Conservation (phyloP, 495 filamentous ascomycete species). For the Neurospora tetraspora region DNA sequence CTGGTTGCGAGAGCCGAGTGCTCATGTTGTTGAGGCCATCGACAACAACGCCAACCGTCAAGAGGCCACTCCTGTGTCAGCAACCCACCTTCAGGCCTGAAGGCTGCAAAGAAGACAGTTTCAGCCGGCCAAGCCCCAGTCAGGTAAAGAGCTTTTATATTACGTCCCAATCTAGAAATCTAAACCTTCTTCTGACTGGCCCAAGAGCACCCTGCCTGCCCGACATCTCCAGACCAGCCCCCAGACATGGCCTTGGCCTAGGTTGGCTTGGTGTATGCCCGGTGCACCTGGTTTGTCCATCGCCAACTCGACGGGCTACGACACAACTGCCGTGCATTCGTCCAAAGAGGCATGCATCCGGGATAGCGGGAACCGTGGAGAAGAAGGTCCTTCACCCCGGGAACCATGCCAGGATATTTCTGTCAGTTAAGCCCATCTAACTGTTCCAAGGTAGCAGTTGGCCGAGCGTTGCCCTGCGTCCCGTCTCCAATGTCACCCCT, state of each 20-base stretch:
- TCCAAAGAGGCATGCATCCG: constrained; percentile 10
- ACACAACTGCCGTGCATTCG: constrained; percentile 22
- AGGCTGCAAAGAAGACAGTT: background rate
- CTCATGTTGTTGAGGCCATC: constrained; percentile 37
- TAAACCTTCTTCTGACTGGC: constrained; percentile 6
- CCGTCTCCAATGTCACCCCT: background rate
- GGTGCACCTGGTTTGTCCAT: constrained; percentile 17
- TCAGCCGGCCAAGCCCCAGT: constrained; percentile 18
- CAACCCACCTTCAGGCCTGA: constrained; percentile 4
- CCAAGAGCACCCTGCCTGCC: constrained; percentile 8
- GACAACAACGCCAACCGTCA: constrained; percentile 49
- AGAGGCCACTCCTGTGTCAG: constrained; percentile 11
- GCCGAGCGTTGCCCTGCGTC: background rate
- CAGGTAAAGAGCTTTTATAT: constrained; percentile 20
- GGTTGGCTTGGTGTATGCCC: constrained; percentile 3
- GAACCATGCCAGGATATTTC: background rate
- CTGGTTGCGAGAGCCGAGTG: constrained; percentile 42
- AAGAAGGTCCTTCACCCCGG: constrained; percentile 10
- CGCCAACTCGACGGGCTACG: constrained; percentile 16
- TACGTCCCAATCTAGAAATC: constrained; percentile 20
- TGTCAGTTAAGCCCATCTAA: background rate
- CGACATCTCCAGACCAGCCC: background rate
- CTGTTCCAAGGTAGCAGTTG: background rate
- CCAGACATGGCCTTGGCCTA: constrained; percentile 4
- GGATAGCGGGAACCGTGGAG: constrained; percentile 13